Evolutionary conservation across 352 stramenopile species (phyloP).

Genomic region (Globisporangium solare): DNA sequence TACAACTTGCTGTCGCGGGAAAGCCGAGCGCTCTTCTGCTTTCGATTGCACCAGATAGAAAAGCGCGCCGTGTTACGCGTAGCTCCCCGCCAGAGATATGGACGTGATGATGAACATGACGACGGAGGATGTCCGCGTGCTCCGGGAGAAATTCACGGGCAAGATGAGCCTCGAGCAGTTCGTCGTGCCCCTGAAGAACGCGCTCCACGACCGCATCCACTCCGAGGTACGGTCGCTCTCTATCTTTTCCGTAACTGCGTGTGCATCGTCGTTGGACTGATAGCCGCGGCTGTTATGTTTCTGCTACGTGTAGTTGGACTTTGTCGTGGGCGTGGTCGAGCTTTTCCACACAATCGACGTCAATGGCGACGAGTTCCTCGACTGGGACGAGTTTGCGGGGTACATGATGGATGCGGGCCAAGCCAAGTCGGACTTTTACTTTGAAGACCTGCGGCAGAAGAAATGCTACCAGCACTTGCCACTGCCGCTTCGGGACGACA

Average conservation of each 20-base stretch:
- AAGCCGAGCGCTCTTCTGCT: too few relatives aligned
- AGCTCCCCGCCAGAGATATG: constrained; percentile 25
- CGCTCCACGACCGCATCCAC: constrained; percentile 59
- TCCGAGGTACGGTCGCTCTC: constrained; percentile 21
- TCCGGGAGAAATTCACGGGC: constrained; percentile 47
- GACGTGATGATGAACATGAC: constrained; percentile 87
- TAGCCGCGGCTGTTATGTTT: too few relatives aligned
- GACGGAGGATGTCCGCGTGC: constrained; percentile 61
- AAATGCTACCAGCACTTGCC: constrained; percentile 8
- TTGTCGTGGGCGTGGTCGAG: constrained; percentile 81
- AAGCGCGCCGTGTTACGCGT: background rate
- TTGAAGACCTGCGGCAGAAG: constrained; percentile 20
- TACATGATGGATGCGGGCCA: constrained; percentile 82
- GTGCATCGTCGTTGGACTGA: background rate
- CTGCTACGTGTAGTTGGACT: constrained; percentile 40
- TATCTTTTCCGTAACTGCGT: background rate
- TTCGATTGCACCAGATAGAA: background rate
- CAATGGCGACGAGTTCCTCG: constrained; percentile 79
- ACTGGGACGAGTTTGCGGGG: constrained; percentile 89
- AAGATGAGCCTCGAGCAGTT: constrained; percentile 62
- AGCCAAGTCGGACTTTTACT: constrained; percentile 50
- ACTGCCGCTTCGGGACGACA: constrained; percentile 10
- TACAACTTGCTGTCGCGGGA: too few relatives aligned
- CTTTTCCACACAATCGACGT: constrained; percentile 90
- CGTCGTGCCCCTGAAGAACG: constrained; percentile 64